Conservation (phyloP, 164 flowering plant species). For the Tetrastigma voinierianum region DNA sequence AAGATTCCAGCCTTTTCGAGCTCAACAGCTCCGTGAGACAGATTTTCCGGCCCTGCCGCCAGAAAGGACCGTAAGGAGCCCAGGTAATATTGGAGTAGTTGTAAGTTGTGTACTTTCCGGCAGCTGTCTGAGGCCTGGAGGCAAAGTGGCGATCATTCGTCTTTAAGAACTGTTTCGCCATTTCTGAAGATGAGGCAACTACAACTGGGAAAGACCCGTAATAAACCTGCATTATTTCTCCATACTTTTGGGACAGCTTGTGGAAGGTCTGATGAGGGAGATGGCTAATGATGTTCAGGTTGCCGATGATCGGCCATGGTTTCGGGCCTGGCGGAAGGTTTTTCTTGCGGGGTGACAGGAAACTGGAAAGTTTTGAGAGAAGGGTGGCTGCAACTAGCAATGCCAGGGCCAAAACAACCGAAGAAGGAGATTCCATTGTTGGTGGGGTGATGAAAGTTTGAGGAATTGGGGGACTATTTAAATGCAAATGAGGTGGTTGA, state of each 20-base stretch:
- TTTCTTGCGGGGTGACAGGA: neutral
- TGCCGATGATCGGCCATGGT: slow-evolving; percentile 39
- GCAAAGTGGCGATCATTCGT: slow-evolving; percentile 33
- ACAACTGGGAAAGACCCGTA: slow-evolving; percentile 29
- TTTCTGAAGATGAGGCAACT: slow-evolving; percentile 31
- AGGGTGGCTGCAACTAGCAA: too few relatives aligned
- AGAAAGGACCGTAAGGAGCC: slow-evolving; percentile 33
- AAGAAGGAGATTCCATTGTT: too few relatives aligned
- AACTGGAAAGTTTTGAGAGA: too few relatives aligned
- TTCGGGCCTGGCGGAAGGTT: slow-evolving; percentile 42
- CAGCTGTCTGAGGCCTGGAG: slow-evolving; percentile 22
- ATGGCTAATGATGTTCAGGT: slow-evolving; percentile 8
- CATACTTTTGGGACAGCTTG: slow-evolving; percentile 15
- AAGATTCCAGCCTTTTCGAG: slow-evolving; percentile 25
- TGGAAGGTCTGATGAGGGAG: slow-evolving; percentile 33
- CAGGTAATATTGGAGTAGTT: slow-evolving; percentile 22
- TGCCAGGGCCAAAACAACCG: too few relatives aligned
- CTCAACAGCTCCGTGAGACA: slow-evolving; percentile 27
- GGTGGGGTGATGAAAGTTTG: too few relatives aligned
- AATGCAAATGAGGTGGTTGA: too few relatives aligned
- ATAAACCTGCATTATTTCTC: slow-evolving; percentile 18
- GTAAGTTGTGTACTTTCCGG: slow-evolving; percentile 28
- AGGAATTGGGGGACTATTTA: too few relatives aligned
- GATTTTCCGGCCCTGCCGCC: slow-evolving; percentile 33
- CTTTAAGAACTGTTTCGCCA: slow-evolving; percentile 35